These are phyloP conservation scores for Gossypium aridum DNA, from an alignment of 441 rosid species.

Conservation along the genomic window DNA sequence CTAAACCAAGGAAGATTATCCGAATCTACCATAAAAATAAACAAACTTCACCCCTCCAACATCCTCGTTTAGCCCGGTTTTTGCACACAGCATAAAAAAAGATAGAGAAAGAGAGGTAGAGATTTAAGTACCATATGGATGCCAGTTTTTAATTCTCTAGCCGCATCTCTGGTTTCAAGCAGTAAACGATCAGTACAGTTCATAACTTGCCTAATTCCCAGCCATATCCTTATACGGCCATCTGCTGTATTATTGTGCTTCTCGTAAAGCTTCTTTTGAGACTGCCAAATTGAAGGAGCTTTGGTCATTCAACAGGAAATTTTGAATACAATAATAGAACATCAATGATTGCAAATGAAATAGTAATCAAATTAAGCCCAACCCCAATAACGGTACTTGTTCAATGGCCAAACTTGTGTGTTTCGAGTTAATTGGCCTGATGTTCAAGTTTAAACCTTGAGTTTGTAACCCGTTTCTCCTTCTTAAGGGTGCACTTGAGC, in stretches of 20 bases:
- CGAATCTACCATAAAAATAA: not conserved
- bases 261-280: conserved; percentile 54
- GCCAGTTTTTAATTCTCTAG: conserved; percentile 60
- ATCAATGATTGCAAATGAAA: not conserved
- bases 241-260: conserved; percentile 58
- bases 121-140: conserved; percentile 53
- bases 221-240: conserved; percentile 61
- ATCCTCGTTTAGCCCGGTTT: not conserved
- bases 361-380: not conserved
- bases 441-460: no score
- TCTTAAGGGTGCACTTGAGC: no score
- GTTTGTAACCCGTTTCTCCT: no score
- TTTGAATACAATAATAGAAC: not conserved
- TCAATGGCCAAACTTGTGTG: no score
- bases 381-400: no score
- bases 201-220: conserved; percentile 68
- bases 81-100: not conserved
- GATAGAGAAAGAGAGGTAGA: conserved; percentile 9
- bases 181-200: conserved; percentile 56
- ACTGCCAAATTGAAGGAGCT: conserved; percentile 29
- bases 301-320: not conserved
- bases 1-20: conserved; percentile 24
- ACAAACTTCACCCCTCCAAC: not conserved
- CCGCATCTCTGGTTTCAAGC: conserved; percentile 46
- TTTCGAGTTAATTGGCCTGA: no score